Percentiles rank a stretch among this genome's conserved stretches.
Conservation (phyloP, 179 eudicot genomes). For the Camellia oleifera region DNA sequence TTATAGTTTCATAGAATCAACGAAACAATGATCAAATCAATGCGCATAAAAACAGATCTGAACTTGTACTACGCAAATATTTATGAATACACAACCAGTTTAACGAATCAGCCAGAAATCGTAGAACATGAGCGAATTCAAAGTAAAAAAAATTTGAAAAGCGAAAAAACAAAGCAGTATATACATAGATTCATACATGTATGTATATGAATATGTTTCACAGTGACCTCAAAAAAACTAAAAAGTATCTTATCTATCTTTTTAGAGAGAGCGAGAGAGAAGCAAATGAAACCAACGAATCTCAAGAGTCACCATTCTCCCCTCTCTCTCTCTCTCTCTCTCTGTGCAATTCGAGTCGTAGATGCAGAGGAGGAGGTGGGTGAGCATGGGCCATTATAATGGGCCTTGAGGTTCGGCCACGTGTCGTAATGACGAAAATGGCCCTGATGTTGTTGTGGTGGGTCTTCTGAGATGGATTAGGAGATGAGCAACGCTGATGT, state of each 20-base stretch:
- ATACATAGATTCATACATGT: neutral
- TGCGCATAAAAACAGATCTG: slow-evolving; percentile 9
- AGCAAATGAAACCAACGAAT: neutral
- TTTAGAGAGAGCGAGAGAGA: neutral
- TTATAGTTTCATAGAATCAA: neutral
- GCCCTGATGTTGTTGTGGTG: too few relatives aligned
- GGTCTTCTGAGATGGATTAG: too few relatives aligned
- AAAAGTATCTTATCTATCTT: neutral
- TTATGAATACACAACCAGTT: too few relatives aligned
- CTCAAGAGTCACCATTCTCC: neutral
- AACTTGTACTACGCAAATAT: neutral
- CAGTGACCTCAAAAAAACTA: neutral
- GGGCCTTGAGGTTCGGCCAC: too few relatives aligned
- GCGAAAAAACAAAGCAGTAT: neutral
- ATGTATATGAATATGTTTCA: neutral
- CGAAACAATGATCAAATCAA: too few relatives aligned
- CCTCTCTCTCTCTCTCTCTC: too few relatives aligned
- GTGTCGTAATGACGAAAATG: too few relatives aligned
- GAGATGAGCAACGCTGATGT: too few relatives aligned
- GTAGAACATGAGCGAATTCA: neutral
- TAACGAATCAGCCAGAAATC: neutral
- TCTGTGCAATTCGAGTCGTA: too few relatives aligned
- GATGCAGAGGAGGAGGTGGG: too few relatives aligned
- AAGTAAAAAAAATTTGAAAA: neutral
- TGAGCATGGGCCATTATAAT: too few relatives aligned